Evolutionary conservation across 2,329 filamentous ascomycete genomes (phyloP).

Genomic region (Diaporthe sp.): DNA sequence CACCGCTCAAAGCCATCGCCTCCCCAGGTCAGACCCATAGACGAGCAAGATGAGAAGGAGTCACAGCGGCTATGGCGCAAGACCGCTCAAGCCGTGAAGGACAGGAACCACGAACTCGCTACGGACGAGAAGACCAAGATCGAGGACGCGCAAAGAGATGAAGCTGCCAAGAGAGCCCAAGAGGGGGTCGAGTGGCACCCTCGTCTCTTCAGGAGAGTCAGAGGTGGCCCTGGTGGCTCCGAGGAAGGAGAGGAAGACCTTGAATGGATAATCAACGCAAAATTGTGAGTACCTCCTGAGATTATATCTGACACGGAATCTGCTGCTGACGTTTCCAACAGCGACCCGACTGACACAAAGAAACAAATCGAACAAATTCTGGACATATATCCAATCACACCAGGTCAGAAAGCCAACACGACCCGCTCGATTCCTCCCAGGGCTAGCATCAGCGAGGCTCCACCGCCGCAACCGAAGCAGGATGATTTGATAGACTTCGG

Average conservation of each 20-base stretch:
- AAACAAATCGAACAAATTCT: slow-evolving; percentile 86
- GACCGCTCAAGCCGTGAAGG: slow-evolving; percentile 85
- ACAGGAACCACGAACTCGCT: slow-evolving; percentile 87
- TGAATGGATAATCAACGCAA: slow-evolving; percentile 94
- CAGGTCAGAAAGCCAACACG: slow-evolving; percentile 75
- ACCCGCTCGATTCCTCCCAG: slow-evolving; percentile 71
- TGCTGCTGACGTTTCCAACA: slow-evolving; percentile 58
- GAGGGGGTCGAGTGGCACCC: slow-evolving; percentile 90
- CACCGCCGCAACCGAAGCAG: slow-evolving; percentile 30
- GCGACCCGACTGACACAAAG: slow-evolving; percentile 68
- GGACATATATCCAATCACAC: slow-evolving; percentile 86
- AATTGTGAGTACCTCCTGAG: slow-evolving; percentile 72
- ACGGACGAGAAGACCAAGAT: slow-evolving; percentile 98
- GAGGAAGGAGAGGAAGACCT: slow-evolving; percentile 90
- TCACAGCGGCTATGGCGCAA: slow-evolving; percentile 90
- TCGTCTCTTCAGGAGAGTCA: slow-evolving; percentile 83
- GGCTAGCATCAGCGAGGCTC: slow-evolving; percentile 44
- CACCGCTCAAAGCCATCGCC: slow-evolving; percentile 81
- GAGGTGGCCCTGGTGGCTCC: slow-evolving; percentile 76
- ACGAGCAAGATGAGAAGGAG: slow-evolving; percentile 91
- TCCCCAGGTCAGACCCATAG: slow-evolving; percentile 80
- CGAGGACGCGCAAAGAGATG: slow-evolving; percentile 91
- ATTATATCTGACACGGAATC: neutral
- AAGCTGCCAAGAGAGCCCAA: slow-evolving; percentile 84
- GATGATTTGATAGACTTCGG: slow-evolving; percentile 72